These are phyloP conservation scores for Beauveria bassiana DNA, from an alignment of 2,329 filamentous ascomycete species.

Conservation along the genomic window DNA sequence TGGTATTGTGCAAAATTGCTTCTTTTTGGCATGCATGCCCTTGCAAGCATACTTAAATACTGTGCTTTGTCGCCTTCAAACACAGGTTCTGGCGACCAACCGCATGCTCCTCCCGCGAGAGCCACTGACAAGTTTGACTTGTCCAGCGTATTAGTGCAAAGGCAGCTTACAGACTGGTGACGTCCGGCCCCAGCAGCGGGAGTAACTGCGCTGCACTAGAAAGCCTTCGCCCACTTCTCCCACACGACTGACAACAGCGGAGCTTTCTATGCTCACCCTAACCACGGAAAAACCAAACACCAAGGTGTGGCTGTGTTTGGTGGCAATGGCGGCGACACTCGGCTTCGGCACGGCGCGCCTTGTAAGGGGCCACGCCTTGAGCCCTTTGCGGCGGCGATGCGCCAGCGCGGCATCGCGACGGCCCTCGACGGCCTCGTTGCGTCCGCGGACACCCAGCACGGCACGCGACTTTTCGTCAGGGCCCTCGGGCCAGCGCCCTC, in stretches of 20 bases:
- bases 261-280: conserved; percentile 10
- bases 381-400: conserved; percentile 22
- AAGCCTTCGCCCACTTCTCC: not conserved
- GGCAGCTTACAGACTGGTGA: conserved; percentile 7
- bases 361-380: conserved; percentile 23
- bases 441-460: conserved; percentile 13
- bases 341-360: conserved; percentile 28
- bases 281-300: conserved; percentile 10
- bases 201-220: not conserved
- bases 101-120: not conserved
- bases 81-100: not conserved
- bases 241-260: not conserved
- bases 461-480: conserved; percentile 26
- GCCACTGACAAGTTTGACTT: not conserved
- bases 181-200: not conserved
- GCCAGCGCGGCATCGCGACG: conserved; percentile 20
- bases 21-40: not conserved
- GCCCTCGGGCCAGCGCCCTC: conserved; percentile 35
- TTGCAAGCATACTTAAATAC: not conserved
- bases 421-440: conserved; percentile 20
- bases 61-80: not conserved
- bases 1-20: not conserved
- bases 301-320: conserved; percentile 14
- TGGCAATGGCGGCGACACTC: conserved; percentile 26
- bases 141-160: not conserved